Conservation (phyloP, 2,329 filamentous ascomycete species). For the Metarhizium anisopliae region DNA sequence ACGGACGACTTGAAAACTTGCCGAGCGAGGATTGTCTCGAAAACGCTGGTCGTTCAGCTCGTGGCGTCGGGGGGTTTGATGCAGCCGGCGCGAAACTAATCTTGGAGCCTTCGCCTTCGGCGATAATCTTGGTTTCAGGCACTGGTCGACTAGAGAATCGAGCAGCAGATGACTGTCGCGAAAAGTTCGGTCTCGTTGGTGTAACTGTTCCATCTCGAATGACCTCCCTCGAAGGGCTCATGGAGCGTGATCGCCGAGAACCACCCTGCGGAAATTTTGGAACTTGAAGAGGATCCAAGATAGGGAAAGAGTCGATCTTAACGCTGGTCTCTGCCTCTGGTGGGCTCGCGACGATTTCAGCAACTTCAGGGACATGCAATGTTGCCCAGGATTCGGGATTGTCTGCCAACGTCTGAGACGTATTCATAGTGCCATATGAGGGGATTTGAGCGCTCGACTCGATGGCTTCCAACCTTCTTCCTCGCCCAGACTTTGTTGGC, state of each 20-base stretch:
- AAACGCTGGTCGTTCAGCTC: constrained; percentile 26
- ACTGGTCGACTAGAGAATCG: constrained; percentile 67
- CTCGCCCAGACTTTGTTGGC: constrained; percentile 10
- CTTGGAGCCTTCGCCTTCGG: constrained; percentile 46
- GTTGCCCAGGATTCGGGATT: constrained; percentile 2
- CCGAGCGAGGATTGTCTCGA: constrained; percentile 39
- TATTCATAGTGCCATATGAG: constrained; percentile 25
- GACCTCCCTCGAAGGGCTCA: constrained; percentile 15
- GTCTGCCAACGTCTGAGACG: constrained; percentile 11
- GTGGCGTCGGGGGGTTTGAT: constrained; percentile 14
- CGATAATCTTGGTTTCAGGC: constrained; percentile 58
- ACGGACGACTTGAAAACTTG: constrained; percentile 53
- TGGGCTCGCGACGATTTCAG: constrained; percentile 2
- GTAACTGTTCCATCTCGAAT: constrained; percentile 14
- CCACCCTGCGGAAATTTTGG: constrained; percentile 3
- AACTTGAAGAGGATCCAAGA: constrained; percentile 10
- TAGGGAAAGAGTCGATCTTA: constrained; percentile 14
- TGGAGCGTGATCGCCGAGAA: constrained; percentile 13
- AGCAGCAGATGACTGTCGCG: constrained; percentile 42
- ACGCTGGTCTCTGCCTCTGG: background rate
- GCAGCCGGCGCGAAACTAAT: constrained; percentile 59
- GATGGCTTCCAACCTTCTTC: constrained; percentile 6
- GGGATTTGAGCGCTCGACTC: constrained; percentile 9
- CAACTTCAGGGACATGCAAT: constrained; percentile 7
- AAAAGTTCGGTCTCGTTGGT: constrained; percentile 35